Evolutionary conservation across 1,284 basidiomycete species (phyloP).

Genomic region (Ceratobasidium theobromae): DNA sequence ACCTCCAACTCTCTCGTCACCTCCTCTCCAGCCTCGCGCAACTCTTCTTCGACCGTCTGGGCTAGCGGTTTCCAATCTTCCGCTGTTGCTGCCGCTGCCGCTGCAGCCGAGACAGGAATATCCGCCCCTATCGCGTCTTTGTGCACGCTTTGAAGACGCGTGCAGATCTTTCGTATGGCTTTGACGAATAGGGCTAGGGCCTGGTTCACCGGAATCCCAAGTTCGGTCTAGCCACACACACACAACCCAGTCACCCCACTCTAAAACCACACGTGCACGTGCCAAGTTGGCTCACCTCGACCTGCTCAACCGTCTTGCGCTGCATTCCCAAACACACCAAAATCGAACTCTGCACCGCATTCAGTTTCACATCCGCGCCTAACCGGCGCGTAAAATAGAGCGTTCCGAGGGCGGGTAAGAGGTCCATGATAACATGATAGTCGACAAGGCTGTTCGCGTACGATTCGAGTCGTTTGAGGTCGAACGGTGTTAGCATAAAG

Average conservation of each 20-base stretch:
- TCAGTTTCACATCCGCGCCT: conserved; percentile 62
- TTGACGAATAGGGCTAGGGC: conserved; percentile 91
- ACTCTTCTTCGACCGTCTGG: conserved; percentile 52
- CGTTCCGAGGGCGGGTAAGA: conserved; percentile 77
- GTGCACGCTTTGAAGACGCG: conserved; percentile 77
- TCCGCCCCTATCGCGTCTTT: conserved; percentile 68
- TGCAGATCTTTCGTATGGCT: conserved; percentile 82
- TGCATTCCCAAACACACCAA: conserved; percentile 89
- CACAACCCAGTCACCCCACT: conserved; percentile 11
- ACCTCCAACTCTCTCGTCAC: conserved; percentile 44
- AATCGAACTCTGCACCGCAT: conserved; percentile 86
- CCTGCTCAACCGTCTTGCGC: conserved; percentile 85
- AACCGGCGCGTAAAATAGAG: conserved; percentile 85
- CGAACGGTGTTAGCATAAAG: conserved; percentile 83
- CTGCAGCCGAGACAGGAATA: conserved; percentile 37
- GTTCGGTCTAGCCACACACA: conserved; percentile 59
- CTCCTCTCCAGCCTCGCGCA: conserved; percentile 68
- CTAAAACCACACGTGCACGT: background rate
- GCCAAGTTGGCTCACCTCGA: conserved; percentile 59
- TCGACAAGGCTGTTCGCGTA: conserved; percentile 97
- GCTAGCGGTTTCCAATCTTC: conserved; percentile 55
- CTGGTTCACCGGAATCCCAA: conserved; percentile 84
- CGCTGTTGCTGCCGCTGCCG: conserved; percentile 25
- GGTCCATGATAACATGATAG: conserved; percentile 93
- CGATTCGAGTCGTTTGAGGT: conserved; percentile 92